Percentiles rank a stretch among this genome's conserved stretches.
These are phyloP conservation scores for Gossypium herbaceum DNA, from an alignment of 345 rosid genomes.

Conservation along the genomic window DNA sequence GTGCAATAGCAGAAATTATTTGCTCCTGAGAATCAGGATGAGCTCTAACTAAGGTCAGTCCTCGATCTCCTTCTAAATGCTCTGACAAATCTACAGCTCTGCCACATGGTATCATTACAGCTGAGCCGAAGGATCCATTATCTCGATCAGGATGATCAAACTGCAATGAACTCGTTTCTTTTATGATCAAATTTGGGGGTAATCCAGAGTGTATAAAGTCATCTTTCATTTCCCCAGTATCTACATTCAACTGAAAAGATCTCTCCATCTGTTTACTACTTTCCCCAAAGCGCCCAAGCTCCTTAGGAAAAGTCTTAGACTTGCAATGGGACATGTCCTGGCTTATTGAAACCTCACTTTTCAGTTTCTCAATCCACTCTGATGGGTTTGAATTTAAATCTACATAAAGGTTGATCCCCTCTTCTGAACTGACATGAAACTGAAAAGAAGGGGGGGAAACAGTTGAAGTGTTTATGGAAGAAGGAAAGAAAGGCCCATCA, in stretches of 20 bases:
- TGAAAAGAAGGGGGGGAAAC: slow-evolving; percentile 55
- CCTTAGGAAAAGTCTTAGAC: slow-evolving; percentile 37
- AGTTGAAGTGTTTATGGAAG: slow-evolving; percentile 17
- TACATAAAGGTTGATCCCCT: slow-evolving; percentile 73
- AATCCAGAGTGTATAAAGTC: slow-evolving; percentile 25
- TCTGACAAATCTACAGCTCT: slow-evolving; percentile 26
- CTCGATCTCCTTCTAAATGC: slow-evolving; percentile 30
- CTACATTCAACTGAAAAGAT: slow-evolving; percentile 22
- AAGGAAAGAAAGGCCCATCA: slow-evolving; percentile 22
- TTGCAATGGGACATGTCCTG: slow-evolving; percentile 37
- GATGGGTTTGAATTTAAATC: slow-evolving; percentile 62
- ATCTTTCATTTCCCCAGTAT: slow-evolving; percentile 32
- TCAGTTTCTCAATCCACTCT: slow-evolving; percentile 66
- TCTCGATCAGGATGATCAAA: slow-evolving; percentile 33
- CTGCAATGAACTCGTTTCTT: slow-evolving; percentile 23
- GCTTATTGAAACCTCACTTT: slow-evolving; percentile 43
- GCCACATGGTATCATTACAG: slow-evolving; percentile 20
- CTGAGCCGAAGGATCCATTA: slow-evolving; percentile 29
- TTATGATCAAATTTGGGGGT: slow-evolving; percentile 29
- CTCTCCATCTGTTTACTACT: slow-evolving; percentile 38
- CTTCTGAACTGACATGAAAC: slow-evolving; percentile 63
- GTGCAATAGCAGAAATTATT: slow-evolving; percentile 17
- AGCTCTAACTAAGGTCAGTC: slow-evolving; percentile 27
- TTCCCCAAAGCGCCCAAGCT: slow-evolving; percentile 37
- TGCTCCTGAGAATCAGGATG: slow-evolving; percentile 34